Evolutionary conservation across 2,329 filamentous ascomycete species (phyloP).

Genomic region (Fusarium ambrosium): DNA sequence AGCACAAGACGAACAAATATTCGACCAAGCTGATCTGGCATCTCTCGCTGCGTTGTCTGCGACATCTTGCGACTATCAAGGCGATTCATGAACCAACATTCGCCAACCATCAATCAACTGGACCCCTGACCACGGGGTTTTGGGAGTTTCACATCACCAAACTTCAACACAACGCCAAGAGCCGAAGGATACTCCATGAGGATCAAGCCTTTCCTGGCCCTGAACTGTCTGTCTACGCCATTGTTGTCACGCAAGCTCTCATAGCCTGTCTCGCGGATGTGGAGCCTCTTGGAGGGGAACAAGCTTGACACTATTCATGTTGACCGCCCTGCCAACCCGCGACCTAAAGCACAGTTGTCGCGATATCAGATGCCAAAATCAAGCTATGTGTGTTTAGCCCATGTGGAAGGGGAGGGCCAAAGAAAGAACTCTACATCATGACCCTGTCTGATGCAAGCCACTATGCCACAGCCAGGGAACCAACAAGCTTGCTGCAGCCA

Average conservation of each 20-base stretch:
- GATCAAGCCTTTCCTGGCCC: constrained; percentile 3
- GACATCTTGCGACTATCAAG: constrained; percentile 48
- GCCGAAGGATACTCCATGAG: constrained; percentile 11
- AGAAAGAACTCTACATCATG: constrained; percentile 10
- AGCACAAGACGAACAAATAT: constrained; percentile 72
- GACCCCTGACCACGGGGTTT: constrained; percentile 17
- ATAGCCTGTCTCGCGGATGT: constrained; percentile 18
- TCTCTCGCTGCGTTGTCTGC: constrained; percentile 58
- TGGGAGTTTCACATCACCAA: constrained; percentile 24
- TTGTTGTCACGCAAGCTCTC: constrained; percentile 23
- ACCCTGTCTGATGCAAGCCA: constrained; percentile 39
- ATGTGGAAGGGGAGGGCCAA: constrained; percentile 9
- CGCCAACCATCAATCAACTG: constrained; percentile 29
- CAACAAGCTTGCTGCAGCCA: constrained; percentile 23
- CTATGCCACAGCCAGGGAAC: constrained; percentile 34
- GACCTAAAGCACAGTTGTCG: constrained; percentile 1
- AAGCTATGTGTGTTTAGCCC: constrained; percentile 2
- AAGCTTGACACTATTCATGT: not conserved
- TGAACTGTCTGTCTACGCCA: constrained; percentile 23
- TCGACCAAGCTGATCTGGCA: constrained; percentile 62
- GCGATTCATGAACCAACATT: constrained; percentile 42
- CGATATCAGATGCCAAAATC: constrained; percentile 3
- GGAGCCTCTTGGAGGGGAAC: not conserved
- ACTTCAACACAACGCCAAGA: constrained; percentile 18
- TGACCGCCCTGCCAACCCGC: constrained; percentile 8